Percentiles rank a stretch among this genome's conserved stretches.
phyloP scores from a whole-genome alignment of 305 asterid species.

The Petunia hybrid region DNA sequence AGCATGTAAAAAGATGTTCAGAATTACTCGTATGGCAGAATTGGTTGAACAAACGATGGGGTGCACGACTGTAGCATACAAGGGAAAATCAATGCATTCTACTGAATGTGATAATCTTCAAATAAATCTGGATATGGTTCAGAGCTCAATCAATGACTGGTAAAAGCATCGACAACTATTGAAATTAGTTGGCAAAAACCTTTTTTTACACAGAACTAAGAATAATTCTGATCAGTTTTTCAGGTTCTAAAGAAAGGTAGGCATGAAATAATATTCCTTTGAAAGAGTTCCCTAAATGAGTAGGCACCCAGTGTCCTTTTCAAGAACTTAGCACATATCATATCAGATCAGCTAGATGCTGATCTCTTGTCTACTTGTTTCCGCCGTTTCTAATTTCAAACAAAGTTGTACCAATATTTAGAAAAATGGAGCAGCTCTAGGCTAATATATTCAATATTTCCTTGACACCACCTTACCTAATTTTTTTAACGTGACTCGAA shows the following conservation, averaged over 20 bases:
- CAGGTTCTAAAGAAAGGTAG: not conserved
- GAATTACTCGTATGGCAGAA: conserved; percentile 12
- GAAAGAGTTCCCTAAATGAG: conserved; percentile 10
- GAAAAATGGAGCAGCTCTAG: not conserved
- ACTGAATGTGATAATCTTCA: not conserved
- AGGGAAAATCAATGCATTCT: conserved; percentile 8
- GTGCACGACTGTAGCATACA: not conserved
- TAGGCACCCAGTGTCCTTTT: conserved; percentile 26
- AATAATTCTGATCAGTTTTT: not conserved
- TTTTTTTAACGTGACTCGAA: not conserved
- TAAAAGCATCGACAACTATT: not conserved
- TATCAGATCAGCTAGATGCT: conserved; percentile 32
- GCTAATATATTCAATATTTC: not conserved
- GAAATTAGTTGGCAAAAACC: not conserved
- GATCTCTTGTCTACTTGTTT: conserved; percentile 39
- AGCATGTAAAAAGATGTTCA: not conserved
- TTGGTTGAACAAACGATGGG: not conserved
- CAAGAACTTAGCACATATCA: conserved; percentile 34
- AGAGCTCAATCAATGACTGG: not conserved
- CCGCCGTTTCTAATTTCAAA: conserved; percentile 27
- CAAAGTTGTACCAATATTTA: conserved; percentile 16
- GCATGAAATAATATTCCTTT: conserved; percentile 26
- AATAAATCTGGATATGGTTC: not conserved
- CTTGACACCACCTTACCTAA: not conserved
- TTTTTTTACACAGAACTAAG: not conserved